Percentiles rank a stretch among this genome's conserved stretches.
Evolutionary conservation across 169 alveolate genomes (phyloP).

Genomic region (Plasmodium relictum): DNA sequence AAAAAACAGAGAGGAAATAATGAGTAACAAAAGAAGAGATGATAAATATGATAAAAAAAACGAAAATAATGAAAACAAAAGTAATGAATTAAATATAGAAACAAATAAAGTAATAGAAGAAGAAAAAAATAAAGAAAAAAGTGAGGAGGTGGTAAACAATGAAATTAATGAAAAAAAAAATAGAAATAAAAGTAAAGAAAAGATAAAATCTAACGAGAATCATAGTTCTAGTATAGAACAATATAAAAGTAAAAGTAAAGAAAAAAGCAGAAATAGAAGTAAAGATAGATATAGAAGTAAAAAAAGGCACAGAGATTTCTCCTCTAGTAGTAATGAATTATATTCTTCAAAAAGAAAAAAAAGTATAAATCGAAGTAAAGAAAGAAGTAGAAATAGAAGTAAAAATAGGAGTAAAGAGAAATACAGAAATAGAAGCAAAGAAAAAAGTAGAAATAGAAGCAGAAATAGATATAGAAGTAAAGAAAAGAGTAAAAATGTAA

Average conservation of each 20-base stretch:
- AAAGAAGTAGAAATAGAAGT: conserved; percentile 34
- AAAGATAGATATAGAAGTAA: conserved; percentile 22
- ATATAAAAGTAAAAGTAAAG: conserved; percentile 22
- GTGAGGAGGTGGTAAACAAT: no score
- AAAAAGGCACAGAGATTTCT: conserved; percentile 20
- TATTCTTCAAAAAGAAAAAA: conserved; percentile 34
- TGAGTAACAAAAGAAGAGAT: neutral
- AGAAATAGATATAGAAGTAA: conserved; percentile 28
- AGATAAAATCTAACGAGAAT: conserved; percentile 14
- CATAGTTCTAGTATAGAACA: conserved; percentile 7
- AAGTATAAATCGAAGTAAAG: conserved; percentile 24
- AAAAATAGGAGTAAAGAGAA: conserved; percentile 18
- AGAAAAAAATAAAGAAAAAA: neutral
- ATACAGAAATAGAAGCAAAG: conserved; percentile 31
- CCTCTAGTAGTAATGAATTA: conserved; percentile 21
- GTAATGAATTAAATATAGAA: neutral
- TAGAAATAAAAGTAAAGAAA: conserved; percentile 29
- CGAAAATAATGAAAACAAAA: neutral
- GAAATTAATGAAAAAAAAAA: conserved; percentile 17
- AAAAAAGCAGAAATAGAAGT: conserved; percentile 7
- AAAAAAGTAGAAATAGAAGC: conserved; percentile 31
- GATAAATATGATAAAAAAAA: neutral
- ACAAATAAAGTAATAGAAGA: neutral
- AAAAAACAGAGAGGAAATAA: neutral
- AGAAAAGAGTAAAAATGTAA: conserved; percentile 28